Percentiles rank a stretch among this genome's conserved stretches.
Conservation (phyloP, 2,329 filamentous ascomycete genomes). For the Phialemoniopsis sp. region DNA sequence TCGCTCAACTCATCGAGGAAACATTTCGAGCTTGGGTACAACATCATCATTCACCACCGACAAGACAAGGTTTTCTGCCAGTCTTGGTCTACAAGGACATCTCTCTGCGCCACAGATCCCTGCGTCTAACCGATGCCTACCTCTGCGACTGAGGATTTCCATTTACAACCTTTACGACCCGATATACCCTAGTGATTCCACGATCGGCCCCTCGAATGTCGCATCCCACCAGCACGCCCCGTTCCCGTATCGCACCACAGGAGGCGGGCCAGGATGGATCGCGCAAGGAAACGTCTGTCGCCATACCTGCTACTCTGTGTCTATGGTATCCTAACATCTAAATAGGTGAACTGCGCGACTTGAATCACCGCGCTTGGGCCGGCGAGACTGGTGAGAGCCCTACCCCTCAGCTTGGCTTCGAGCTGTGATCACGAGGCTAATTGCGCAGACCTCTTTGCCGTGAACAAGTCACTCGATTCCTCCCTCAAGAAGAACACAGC, state of each 20-base stretch:
- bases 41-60: no score
- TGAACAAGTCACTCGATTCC: conserved; percentile 81
- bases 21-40: no score
- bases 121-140: conserved; percentile 34
- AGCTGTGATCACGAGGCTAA: no score
- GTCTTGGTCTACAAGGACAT: no score
- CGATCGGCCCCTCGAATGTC: conserved; percentile 39
- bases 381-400: conserved; percentile 70
- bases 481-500: conserved; percentile 97
- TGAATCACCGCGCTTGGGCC: conserved; percentile 85
- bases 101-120: no score
- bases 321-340: conserved; percentile 13
- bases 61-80: no score
- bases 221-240: conserved; percentile 15
- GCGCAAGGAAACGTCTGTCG: conserved; percentile 57
- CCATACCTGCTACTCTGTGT: conserved; percentile 1
- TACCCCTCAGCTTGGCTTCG: no score
- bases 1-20: no score
- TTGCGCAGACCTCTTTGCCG: conserved; percentile 66
- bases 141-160: conserved; percentile 33
- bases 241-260: conserved; percentile 11
- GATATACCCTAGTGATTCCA: conserved; percentile 39
- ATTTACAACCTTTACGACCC: conserved; percentile 32
- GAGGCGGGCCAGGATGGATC: conserved; percentile 52
- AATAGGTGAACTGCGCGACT: conserved; percentile 80